Percentiles rank a stretch among this genome's conserved stretches.
Evolutionary conservation across 768 basidiomycete genomes (phyloP).

Genomic region (Tylopilus cervinicoccineus): DNA sequence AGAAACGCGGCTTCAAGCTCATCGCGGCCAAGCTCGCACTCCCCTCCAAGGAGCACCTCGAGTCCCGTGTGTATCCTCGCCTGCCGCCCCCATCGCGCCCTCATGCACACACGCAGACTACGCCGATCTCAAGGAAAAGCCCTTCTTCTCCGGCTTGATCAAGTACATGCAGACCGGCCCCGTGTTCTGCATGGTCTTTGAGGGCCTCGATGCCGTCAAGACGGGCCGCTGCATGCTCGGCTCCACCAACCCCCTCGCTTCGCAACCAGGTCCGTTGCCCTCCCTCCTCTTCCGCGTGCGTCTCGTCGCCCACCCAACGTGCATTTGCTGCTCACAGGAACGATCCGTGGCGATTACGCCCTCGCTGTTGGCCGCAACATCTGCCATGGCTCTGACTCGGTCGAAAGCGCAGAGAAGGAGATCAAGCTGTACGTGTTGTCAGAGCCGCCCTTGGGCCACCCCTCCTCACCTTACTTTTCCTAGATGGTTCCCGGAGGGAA

Average conservation of each 20-base stretch:
- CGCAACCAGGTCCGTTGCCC: conserved; percentile 64
- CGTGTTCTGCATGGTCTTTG: conserved; percentile 94
- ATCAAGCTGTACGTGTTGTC: conserved; percentile 69
- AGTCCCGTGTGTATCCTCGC: conserved; percentile 58
- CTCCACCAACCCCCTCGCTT: conserved; percentile 92
- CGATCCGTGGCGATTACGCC: conserved; percentile 94
- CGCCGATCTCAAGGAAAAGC: conserved; percentile 88
- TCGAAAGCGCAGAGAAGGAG: conserved; percentile 91
- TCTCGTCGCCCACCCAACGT: background rate
- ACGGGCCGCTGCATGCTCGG: conserved; percentile 96
- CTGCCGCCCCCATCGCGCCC: background rate
- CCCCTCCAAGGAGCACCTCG: conserved; percentile 78
- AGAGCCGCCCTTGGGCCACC: background rate
- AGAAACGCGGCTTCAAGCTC: conserved; percentile 98
- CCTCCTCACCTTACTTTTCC: conserved; percentile 7
- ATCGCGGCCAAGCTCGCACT: conserved; percentile 89
- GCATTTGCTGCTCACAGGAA: conserved; percentile 44
- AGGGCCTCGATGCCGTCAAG: conserved; percentile 92
- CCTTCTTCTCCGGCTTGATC: conserved; percentile 96
- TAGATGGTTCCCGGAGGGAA: conserved; percentile 92
- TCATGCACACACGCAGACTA: conserved; percentile 66
- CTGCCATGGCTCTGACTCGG: conserved; percentile 87
- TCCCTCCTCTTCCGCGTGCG: background rate
- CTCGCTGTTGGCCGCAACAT: conserved; percentile 95
- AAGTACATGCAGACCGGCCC: conserved; percentile 96